Evolutionary conservation across 2,329 filamentous ascomycete species (phyloP).

Genomic region (Furcasterigmium sp.): DNA sequence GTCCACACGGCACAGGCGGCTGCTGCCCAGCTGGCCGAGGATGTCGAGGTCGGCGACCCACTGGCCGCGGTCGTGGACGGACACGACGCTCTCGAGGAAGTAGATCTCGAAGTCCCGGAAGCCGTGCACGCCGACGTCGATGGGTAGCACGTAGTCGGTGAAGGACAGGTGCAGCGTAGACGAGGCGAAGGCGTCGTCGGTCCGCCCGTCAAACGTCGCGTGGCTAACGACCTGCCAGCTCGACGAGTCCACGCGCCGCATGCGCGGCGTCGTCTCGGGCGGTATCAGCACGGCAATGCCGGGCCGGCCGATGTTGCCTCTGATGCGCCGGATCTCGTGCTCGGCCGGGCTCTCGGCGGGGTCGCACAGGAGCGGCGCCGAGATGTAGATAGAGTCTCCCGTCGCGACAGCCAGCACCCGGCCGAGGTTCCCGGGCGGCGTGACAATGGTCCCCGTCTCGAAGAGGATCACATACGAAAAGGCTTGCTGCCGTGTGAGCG

Average conservation of each 20-base stretch:
- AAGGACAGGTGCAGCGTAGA: constrained; percentile 1
- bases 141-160: neutral
- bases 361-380: neutral
- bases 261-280: neutral
- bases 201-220: neutral
- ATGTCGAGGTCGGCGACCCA: constrained; percentile 1
- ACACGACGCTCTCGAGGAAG: neutral
- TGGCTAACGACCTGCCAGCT: neutral
- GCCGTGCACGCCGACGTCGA: neutral
- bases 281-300: too few species aligned
- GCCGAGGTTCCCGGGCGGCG: neutral
- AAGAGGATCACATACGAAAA: constrained; percentile 3
- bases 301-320: too few species aligned
- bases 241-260: neutral
- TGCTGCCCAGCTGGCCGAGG: neutral
- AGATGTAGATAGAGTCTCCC: constrained; percentile 1
- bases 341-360: neutral
- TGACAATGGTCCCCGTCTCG: neutral
- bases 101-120: neutral
- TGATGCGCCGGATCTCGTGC: too few species aligned
- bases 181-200: neutral
- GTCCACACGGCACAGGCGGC: neutral
- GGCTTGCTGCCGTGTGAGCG: too few species aligned
- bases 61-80: neutral
- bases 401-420: neutral